Evolutionary conservation across 768 basidiomycete species (phyloP), one percentile per base, ranked within the genome.

Genomic region (Amanita fuliginea): DNA sequence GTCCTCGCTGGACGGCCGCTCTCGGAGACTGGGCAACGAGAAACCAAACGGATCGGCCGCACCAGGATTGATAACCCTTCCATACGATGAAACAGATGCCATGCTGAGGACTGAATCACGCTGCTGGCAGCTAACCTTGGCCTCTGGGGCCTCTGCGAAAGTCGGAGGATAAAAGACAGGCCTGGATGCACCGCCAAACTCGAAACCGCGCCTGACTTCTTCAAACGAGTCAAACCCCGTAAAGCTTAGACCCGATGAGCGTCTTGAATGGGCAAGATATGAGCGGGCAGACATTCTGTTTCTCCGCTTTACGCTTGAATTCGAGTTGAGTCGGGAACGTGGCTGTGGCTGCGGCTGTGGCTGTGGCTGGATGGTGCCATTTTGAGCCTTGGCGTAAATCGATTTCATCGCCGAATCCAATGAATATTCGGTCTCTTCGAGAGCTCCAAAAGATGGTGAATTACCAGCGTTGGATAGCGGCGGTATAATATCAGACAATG

Each of bases 31-130:
- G 18, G 76, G 72, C 11, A 78, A 56, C 1, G 69, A 82, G 52
- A 81, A 89, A 36, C 83, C 84, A 61, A 90, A 90, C 0, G 87
- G 87, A 61, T 91, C 87, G 2, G 55, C 60, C 1, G 72, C 61
- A 14, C 87, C 87, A 14, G 71, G 61, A 49, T 83, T 74, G 52
- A 84, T 66, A 32, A 85, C 77, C 2, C 70, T 70, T 3, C 88
- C 86, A 52, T 85, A 87, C 0, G 86, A 88, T 0, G 87, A 89
- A 4, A 89, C 75, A 0, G 86, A 88, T 0, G 83, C 82, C 45
- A 90, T 81, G 57, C 83, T 87, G 62, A 81, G 75, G 10, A 78
- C 45, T 0, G 86, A 86, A 33, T 82, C 80, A 11, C 74, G 75
- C 42, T 67, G 70, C 7, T 59, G 58, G 42, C 81, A 77, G 40